These are phyloP conservation scores for Chlamydomonas reinhardtii DNA, from an alignment of 163 green algal genomes.

Conservation along the genomic window DNA sequence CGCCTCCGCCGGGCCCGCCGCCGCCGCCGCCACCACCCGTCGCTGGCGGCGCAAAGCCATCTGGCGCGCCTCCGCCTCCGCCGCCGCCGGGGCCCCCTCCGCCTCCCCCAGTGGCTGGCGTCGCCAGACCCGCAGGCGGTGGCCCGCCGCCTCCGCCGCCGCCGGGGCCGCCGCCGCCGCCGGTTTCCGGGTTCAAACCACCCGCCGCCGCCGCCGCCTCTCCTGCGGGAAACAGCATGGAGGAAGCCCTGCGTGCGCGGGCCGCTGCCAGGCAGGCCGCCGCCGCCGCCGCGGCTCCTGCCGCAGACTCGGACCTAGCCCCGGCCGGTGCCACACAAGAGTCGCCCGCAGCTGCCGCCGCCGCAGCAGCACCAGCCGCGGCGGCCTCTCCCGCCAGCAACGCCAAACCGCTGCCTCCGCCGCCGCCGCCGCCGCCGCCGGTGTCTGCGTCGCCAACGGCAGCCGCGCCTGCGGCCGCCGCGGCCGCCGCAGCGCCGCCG, in stretches of 20 bases:
- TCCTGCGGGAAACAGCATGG: not conserved
- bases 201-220: not conserved
- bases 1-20: constrained; percentile 11
- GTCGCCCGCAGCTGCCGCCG: not conserved
- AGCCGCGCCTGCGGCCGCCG: too few relatives aligned
- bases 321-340: too few relatives aligned
- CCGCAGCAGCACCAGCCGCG: too few relatives aligned
- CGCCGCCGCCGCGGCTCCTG: not conserved
- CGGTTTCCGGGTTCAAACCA: not conserved
- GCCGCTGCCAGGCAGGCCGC: not conserved
- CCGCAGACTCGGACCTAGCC: not conserved
- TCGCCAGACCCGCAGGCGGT: not conserved
- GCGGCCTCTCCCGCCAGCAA: not conserved
- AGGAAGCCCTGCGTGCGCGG: not conserved
- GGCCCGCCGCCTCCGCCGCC: constrained; percentile 6
- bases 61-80: not conserved
- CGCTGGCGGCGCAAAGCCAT: not conserved
- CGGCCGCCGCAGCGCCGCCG: too few relatives aligned
- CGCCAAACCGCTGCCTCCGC: not conserved
- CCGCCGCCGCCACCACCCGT: not conserved
- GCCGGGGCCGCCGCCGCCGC: not conserved
- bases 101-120: not conserved
- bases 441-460: too few relatives aligned
- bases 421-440: not conserved
- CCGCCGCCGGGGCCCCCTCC: not conserved